Base-by-base conservation (phyloP, 1,284 basidiomycete genomes). In the Apiotrichum sp. region DNA sequence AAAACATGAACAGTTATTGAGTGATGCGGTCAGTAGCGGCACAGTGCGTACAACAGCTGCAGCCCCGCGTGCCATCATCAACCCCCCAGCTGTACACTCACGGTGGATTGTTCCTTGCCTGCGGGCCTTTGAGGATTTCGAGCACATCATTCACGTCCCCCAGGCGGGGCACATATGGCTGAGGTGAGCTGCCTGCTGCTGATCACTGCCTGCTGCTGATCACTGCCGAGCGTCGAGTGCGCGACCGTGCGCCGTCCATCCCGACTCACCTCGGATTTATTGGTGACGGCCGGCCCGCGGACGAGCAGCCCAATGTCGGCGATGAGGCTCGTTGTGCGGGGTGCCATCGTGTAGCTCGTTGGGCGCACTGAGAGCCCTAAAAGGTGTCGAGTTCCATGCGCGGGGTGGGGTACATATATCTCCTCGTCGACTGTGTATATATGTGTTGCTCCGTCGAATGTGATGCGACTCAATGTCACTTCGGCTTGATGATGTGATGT, bases 291-390 rank as follows among this genome's bases (percentile, higher is more conserved):
- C 3, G 50, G 42, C 22, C 22, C 22, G 32, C 50, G 39, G n/a
- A 52, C 50, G 16, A 52, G 50, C 10, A 50, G 39, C 9, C 36
- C 39, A 35, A 45, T 10, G 42, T 44, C 50, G n/a, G 41, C 13
- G 9, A 52, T 35, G 29, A 52, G 32, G 29, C 29, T 16, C 9
- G 22, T 11, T 3, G 16, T 33, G 29, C 14, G 36, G 22, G 22
- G 22, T 32, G 31, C 9, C 10, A 9, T 40, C 16, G 29, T n/a
- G n/a, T n/a, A n/a, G n/a, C n/a, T n/a, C n/a, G 22, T 22, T 22
- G 22, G 22, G 22, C 22, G 22, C 2, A 2, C 22, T 22, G 22
- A 22, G 22, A 22, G 22, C 22, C 22, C 22, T 22, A 22, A 2
- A 22, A 2, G 22, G 22, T 22, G 22, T 22, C 22, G 22, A 22